A percentile compares a stretch with the other conserved stretches of the same genome.
phyloP scores from a whole-genome alignment of 1,284 basidiomycete genomes.

The Anthracocystis walkeri region DNA sequence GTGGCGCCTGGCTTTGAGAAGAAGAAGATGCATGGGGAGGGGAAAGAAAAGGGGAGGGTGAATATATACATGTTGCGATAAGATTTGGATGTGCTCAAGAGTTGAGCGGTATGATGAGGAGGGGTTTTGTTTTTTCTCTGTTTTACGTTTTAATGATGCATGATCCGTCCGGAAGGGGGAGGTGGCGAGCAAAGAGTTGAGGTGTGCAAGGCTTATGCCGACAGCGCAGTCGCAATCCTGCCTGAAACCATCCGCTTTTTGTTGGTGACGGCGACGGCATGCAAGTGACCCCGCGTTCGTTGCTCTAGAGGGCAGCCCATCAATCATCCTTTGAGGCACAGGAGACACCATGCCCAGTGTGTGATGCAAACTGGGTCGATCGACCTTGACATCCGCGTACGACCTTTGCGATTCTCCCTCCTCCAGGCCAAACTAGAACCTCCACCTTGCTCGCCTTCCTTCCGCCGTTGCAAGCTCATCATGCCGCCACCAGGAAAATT shows the following conservation, averaged over 20 bases:
- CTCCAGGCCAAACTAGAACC: not conserved
- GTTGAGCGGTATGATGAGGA: slow-evolving; percentile 11
- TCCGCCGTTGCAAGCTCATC: not conserved
- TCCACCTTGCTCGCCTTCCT: not conserved
- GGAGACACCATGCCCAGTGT: no score
- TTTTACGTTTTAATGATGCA: slow-evolving; percentile 2
- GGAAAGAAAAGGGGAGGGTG: no score
- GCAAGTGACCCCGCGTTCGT: slow-evolving; percentile 1
- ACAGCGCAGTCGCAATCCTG: not conserved
- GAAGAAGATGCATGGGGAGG: slow-evolving; percentile 3
- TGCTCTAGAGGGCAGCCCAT: not conserved
- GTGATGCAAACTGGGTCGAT: no score
- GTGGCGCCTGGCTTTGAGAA: slow-evolving; percentile 2
- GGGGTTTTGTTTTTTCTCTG: not conserved
- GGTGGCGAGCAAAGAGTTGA: not conserved
- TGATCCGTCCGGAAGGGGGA: slow-evolving; percentile 9
- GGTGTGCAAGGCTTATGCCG: not conserved
- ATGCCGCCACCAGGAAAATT: slow-evolving; percentile 3
- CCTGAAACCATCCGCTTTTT: not conserved
- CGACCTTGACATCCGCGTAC: no score
- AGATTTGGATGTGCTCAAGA: not conserved
- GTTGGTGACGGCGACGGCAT: slow-evolving; percentile 1
- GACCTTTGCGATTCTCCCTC: not conserved
- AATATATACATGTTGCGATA: slow-evolving; percentile 5
- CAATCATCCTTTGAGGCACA: no score